phyloP scores from a whole-genome alignment of 108 stramenopile genomes.

The Bacterosira constricta region DNA sequence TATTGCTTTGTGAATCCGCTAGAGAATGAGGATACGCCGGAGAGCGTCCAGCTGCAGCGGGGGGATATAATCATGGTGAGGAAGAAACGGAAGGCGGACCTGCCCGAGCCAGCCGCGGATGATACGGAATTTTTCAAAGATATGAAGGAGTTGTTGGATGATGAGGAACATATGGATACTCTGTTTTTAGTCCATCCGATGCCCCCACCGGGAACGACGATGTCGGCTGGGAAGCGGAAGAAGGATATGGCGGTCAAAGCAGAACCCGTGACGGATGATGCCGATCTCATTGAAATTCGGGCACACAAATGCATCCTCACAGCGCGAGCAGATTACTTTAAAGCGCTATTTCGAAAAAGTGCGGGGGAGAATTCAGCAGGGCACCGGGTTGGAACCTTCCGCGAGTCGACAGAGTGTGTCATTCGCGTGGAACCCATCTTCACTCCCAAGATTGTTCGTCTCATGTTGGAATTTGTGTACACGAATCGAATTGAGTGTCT shows the following conservation, averaged over 20 bases:
- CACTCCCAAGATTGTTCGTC: conserved; percentile 77
- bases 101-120: conserved; percentile 83
- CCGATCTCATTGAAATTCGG: conserved; percentile 65
- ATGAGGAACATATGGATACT: conserved; percentile 90
- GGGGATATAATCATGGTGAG: conserved; percentile 94
- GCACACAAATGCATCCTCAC: conserved; percentile 97
- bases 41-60: conserved; percentile 88
- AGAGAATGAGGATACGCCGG: conserved; percentile 93
- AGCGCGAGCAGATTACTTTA: conserved; percentile 97
- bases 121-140: conserved; percentile 90
- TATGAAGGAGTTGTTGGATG: conserved; percentile 84
- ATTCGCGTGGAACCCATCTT: conserved; percentile 82
- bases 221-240: conserved; percentile 22
- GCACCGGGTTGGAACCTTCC: conserved; percentile 56
- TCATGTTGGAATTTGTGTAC: conserved; percentile 95
- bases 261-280: conserved; percentile 9
- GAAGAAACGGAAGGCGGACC: conserved; percentile 75
- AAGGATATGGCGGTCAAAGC: conserved; percentile 10
- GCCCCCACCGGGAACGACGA: conserved; percentile 1
- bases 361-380: conserved; percentile 35
- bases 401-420: conserved; percentile 71
- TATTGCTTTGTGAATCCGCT: conserved; percentile 95
- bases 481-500: conserved; percentile 88
- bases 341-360: conserved; percentile 91
- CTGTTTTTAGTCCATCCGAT: conserved; percentile 67